These are phyloP conservation scores for Manihot esculenta DNA, from an alignment of 441 rosid species.

Conservation along the genomic window DNA sequence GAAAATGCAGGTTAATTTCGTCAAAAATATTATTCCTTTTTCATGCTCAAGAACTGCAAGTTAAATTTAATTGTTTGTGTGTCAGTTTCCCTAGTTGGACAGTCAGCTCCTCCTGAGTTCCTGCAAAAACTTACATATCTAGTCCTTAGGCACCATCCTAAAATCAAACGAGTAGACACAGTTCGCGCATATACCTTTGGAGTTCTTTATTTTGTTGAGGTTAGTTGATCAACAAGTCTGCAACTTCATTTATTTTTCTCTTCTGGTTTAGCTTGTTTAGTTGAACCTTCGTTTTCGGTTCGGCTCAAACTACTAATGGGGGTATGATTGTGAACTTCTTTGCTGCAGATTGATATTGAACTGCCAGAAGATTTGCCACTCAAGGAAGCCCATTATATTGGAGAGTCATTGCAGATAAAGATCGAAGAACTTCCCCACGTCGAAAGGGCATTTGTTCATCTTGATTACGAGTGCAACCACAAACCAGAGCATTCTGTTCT, in stretches of 20 bases:
- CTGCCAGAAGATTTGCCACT: slow-evolving; percentile 74
- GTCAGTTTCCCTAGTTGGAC: slow-evolving; percentile 69
- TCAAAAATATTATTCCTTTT: neutral
- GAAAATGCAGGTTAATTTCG: slow-evolving; percentile 66
- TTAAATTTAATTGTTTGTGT: slow-evolving; percentile 1
- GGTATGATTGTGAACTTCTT: neutral
- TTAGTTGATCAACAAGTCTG: no score
- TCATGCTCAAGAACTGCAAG: neutral
- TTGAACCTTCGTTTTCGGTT: no score
- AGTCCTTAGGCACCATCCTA: slow-evolving; percentile 50
- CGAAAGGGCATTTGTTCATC: slow-evolving; percentile 87
- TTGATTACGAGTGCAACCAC: slow-evolving; percentile 79
- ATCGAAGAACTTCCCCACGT: slow-evolving; percentile 78
- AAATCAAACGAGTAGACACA: slow-evolving; percentile 61
- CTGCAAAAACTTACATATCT: slow-evolving; percentile 73
- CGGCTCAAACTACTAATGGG: neutral
- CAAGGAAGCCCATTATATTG: slow-evolving; percentile 73
- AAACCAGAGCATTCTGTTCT: slow-evolving; percentile 82
- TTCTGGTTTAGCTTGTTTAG: no score
- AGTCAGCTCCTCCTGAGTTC: slow-evolving; percentile 72
- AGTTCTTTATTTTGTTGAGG: slow-evolving; percentile 84
- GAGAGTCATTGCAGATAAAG: slow-evolving; percentile 76
- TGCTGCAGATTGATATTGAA: slow-evolving; percentile 71
- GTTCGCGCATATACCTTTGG: slow-evolving; percentile 84
- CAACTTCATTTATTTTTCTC: no score